Evolutionary conservation across 2,329 filamentous ascomycete species (phyloP), one percentile per base, ranked within the genome.

Genomic region (Botryosphaeria dothidea): DNA sequence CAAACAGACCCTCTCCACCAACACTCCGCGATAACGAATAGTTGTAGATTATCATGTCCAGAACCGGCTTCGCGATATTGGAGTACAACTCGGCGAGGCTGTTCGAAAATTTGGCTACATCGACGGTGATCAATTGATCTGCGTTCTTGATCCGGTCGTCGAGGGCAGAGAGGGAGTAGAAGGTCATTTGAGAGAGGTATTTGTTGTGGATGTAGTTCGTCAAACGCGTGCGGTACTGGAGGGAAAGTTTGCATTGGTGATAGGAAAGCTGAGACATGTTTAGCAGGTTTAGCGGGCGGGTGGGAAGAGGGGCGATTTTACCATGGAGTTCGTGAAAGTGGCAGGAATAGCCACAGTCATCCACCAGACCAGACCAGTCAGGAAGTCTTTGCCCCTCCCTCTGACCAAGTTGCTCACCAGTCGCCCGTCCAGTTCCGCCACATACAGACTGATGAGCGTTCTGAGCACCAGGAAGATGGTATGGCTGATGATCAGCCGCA

Each of bases 121-220:
- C 95, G 29, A 98, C 94, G 0, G 94, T 95, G 71, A 99, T 96
- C 48, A 99, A 86, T 79, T 99, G 95, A 75, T 99, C 95, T 3
- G 95, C 92, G 74, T 99, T 99, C 83, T 97, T 97, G 84, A 99
- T 97, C 74, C 95, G 88, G 76, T 99, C 95, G 73, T 99, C 95
- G 38, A 99, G 84, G 0, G 95, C 93, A 0, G 93, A 96, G 61
- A 99, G 90, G 3, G 93, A 93, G 77, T 99, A 99, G 77, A 98
- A 99, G 0, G 94, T 98, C 86, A 99, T 91, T 66, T 97, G 91
- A n/a, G 92, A 93, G 15, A 99, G 86, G 77, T 99, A 99, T 76
- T 93, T 92, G 76, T 96, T 91, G 80, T 99, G 95, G 58, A 99
- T 95, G 75, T 93, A 84, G 73, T 95, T 91, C n/a, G 95, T 99